Conservation (phyloP, 805 yeast genomes). For the Isabelozyma rhagii region DNA sequence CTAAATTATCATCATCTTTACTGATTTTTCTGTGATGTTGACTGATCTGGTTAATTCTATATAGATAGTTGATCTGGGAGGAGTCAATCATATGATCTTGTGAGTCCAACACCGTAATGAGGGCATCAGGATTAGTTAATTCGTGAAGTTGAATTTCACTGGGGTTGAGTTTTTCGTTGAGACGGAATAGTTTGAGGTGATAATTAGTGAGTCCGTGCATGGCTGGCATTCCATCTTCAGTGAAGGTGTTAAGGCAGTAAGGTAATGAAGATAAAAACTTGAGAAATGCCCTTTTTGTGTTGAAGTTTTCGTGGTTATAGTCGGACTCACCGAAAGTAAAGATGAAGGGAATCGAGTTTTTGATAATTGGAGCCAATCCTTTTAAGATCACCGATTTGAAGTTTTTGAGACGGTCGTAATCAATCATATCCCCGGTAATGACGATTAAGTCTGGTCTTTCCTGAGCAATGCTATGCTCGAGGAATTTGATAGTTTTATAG, state of each 20-base stretch:
- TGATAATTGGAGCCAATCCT: conserved; percentile 30
- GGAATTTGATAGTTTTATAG: conserved; percentile 26
- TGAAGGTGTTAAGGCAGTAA: conserved; percentile 27
- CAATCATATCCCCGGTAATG: conserved; percentile 41
- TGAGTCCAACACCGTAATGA: conserved; percentile 34
- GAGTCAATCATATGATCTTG: conserved; percentile 22
- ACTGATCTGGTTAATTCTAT: conserved; percentile 18
- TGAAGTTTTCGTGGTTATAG: conserved; percentile 3
- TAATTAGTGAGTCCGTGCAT: conserved; percentile 38
- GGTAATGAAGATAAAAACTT: conserved; percentile 32
- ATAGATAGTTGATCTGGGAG: conserved; percentile 33
- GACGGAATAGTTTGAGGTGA: conserved; percentile 22
- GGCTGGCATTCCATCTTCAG: neutral
- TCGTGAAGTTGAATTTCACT: neutral
- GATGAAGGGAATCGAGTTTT: conserved; percentile 26
- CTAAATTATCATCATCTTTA: neutral
- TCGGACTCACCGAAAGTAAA: conserved; percentile 41
- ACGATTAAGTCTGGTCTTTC: conserved; percentile 35
- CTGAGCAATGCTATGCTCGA: conserved; percentile 17
- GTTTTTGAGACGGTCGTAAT: conserved; percentile 19
- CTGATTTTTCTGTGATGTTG: neutral
- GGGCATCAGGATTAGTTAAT: conserved; percentile 13
- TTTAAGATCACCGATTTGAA: conserved; percentile 28
- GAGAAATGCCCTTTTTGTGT: neutral
- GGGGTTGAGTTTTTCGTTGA: neutral